Percentiles rank a stretch among this genome's conserved stretches.
Conservation (phyloP, 768 basidiomycete genomes). For the Russula vinacea region DNA sequence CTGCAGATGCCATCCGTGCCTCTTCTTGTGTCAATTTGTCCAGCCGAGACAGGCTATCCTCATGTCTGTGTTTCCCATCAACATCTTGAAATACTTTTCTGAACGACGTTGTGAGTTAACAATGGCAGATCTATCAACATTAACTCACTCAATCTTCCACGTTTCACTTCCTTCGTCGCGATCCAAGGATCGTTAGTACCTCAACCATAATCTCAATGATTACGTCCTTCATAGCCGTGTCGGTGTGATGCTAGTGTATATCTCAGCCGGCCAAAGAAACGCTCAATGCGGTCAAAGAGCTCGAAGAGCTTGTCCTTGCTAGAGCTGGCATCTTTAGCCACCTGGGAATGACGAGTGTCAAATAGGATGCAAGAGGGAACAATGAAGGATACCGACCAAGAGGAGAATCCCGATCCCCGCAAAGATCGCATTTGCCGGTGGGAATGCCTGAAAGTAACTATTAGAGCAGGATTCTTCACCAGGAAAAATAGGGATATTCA, state of each 20-base stretch:
- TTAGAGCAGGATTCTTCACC: background rate
- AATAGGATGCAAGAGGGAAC: background rate
- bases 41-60: background rate
- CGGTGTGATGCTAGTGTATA: background rate
- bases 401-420: background rate
- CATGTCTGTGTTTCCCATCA: background rate
- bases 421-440: background rate
- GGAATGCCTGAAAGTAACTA: background rate
- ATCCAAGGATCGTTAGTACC: background rate
- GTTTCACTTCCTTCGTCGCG: background rate
- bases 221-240: no score
- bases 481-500: background rate
- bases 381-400: background rate
- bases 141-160: constrained; percentile 3
- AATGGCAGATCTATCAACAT: background rate
- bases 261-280: background rate
- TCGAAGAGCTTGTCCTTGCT: no score
- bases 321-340: background rate
- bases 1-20: background rate
- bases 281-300: no score
- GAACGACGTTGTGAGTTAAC: background rate
- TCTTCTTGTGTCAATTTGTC: constrained; percentile 10
- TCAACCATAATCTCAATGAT: no score
- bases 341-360: background rate
- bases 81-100: constrained; percentile 2